phyloP scores from a whole-genome alignment of 2,329 filamentous ascomycete genomes.

The Metarhizium rileyi region DNA sequence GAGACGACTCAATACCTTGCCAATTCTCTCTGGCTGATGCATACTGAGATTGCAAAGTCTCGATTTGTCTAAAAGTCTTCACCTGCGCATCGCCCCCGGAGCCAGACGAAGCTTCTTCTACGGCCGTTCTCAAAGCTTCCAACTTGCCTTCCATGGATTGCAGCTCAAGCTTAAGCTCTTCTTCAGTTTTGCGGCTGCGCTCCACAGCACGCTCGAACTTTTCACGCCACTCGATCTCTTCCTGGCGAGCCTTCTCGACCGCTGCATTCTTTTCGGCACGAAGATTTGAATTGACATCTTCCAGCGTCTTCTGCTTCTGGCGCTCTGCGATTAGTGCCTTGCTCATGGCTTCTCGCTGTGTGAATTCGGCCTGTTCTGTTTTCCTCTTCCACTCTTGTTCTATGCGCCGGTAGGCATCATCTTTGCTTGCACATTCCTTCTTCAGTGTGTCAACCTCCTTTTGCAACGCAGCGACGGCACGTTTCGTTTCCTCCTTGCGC shows the following conservation, averaged over 20 bases:
- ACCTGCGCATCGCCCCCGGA: conserved; percentile 74
- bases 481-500: conserved; percentile 35
- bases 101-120: conserved; percentile 82
- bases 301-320: conserved; percentile 42
- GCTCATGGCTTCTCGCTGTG: conserved; percentile 55
- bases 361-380: conserved; percentile 51
- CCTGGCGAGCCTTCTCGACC: conserved; percentile 57
- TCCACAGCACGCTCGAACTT: conserved; percentile 66
- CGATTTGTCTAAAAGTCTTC: conserved; percentile 85
- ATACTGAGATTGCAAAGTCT: conserved; percentile 93
- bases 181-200: conserved; percentile 55
- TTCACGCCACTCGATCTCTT: conserved; percentile 63
- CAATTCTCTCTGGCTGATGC: conserved; percentile 91
- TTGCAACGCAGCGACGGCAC: conserved; percentile 42
- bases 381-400: conserved; percentile 61
- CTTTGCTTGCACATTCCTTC: conserved; percentile 50
- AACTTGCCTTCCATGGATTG: conserved; percentile 78
- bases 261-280: conserved; percentile 70
- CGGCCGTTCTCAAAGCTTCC: conserved; percentile 73
- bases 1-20: conserved; percentile 86
- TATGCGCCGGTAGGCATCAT: conserved; percentile 56
- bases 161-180: conserved; percentile 71
- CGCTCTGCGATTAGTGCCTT: conserved; percentile 61
- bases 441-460: conserved; percentile 27
- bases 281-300: conserved; percentile 52